Evolutionary conservation across 495 filamentous ascomycete species (phyloP).

Genomic region (Hypomontagnella monticulosa): DNA sequence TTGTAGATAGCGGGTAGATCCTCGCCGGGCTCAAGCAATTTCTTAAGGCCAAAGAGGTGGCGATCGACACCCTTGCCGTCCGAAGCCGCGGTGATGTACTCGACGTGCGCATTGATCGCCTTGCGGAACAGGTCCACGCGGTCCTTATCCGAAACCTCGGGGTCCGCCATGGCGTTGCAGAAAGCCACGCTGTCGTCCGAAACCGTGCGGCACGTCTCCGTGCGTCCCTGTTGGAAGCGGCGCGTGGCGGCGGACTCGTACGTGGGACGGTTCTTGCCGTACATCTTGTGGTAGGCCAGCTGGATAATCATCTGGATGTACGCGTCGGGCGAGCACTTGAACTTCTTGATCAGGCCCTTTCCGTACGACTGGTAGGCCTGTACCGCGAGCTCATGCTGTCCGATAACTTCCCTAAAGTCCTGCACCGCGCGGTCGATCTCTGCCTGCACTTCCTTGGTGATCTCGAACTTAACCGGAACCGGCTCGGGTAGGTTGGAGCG

Average conservation of each 20-base stretch:
- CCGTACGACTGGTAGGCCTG: slow-evolving; percentile 97
- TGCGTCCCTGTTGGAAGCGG: slow-evolving; percentile 94
- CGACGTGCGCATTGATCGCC: slow-evolving; percentile 81
- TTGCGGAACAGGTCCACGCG: slow-evolving; percentile 79
- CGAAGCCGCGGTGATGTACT: slow-evolving; percentile 87
- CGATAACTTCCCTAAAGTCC: slow-evolving; percentile 83
- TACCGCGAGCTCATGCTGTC: slow-evolving; percentile 87
- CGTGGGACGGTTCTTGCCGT: slow-evolving; percentile 95
- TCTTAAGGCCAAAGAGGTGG: slow-evolving; percentile 97
- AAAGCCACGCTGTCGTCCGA: slow-evolving; percentile 93
- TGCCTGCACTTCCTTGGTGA: slow-evolving; percentile 73
- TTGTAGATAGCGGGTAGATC: slow-evolving; percentile 82
- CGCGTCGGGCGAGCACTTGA: slow-evolving; percentile 97
- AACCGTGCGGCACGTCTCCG: slow-evolving; percentile 93
- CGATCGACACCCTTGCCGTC: slow-evolving; percentile 95
- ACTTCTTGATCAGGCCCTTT: slow-evolving; percentile 99
- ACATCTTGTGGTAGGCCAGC: slow-evolving; percentile 99
- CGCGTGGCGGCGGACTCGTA: slow-evolving; percentile 97
- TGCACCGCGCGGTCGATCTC: slow-evolving; percentile 79
- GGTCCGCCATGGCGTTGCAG: slow-evolving; percentile 84
- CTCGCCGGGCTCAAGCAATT: slow-evolving; percentile 83
- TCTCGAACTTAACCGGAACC: slow-evolving; percentile 74
- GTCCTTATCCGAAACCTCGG: slow-evolving; percentile 66
- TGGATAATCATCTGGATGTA: slow-evolving; percentile 99
- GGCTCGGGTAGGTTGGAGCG: slow-evolving; percentile 90